A percentile compares a stretch with the other conserved stretches of the same genome.
phyloP scores from a whole-genome alignment of 768 basidiomycete genomes.

The Boletus bicolor region DNA sequence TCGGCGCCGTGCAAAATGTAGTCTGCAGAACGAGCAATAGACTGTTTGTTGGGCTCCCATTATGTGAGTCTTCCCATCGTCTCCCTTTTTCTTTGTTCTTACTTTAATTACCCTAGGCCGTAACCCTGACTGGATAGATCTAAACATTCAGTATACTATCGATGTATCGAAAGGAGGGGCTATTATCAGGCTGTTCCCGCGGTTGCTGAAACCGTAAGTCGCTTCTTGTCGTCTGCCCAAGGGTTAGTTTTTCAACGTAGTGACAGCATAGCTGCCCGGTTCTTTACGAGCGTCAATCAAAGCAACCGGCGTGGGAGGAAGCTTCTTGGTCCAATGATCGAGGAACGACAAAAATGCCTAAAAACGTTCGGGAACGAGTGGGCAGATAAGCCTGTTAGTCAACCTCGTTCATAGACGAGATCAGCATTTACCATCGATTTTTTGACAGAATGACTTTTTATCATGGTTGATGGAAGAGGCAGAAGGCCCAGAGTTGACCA shows the following conservation, averaged over 20 bases:
- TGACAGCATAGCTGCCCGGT: slow-evolving; percentile 1
- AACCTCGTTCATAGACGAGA: background rate
- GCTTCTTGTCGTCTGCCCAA: background rate
- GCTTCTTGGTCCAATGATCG: slow-evolving; percentile 29
- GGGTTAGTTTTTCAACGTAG: background rate
- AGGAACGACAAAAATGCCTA: slow-evolving; percentile 24
- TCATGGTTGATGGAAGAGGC: slow-evolving; percentile 32
- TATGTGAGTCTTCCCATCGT: slow-evolving; percentile 31
- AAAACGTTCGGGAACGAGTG: slow-evolving; percentile 25
- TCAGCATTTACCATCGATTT: background rate
- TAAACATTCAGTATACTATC: slow-evolving; percentile 31
- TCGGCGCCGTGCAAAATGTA: slow-evolving; percentile 5
- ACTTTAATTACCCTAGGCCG: slow-evolving; percentile 33
- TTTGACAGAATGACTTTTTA: slow-evolving; percentile 29
- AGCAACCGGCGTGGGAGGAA: slow-evolving; percentile 5
- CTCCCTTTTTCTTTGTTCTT: background rate
- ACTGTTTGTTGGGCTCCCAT: slow-evolving; percentile 46
- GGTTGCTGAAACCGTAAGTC: background rate
- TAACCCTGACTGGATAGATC: slow-evolving; percentile 33
- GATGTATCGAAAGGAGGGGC: slow-evolving; percentile 20
- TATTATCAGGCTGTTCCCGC: slow-evolving; percentile 31
- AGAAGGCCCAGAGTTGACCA: slow-evolving; percentile 9
- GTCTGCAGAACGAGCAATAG: slow-evolving; percentile 41
- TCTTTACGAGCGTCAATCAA: slow-evolving; percentile 5
- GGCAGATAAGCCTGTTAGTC: slow-evolving; percentile 30